A percentile compares a stretch with the other conserved stretches of the same genome.
phyloP scores from a whole-genome alignment of 352 stramenopile species.

The Pythium vanterpoolii region DNA sequence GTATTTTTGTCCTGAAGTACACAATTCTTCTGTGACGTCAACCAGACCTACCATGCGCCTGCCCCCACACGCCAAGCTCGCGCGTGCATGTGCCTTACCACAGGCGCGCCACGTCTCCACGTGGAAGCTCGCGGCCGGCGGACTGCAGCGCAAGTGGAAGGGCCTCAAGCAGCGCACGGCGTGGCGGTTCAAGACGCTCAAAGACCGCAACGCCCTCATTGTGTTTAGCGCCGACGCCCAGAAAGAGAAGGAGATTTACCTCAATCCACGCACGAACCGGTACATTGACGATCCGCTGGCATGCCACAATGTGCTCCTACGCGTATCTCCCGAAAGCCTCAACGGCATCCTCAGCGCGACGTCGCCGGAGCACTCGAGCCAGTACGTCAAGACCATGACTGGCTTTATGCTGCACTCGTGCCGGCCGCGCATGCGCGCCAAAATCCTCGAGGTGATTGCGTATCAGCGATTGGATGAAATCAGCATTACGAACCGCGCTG shows the following conservation, averaged over 20 bases:
- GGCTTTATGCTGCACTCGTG: slow-evolving; percentile 83
- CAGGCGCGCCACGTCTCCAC: slow-evolving; percentile 49
- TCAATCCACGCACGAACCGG: slow-evolving; percentile 45
- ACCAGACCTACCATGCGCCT: background rate
- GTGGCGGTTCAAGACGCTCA: slow-evolving; percentile 80
- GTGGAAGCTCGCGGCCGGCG: slow-evolving; percentile 69
- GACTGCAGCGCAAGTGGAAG: slow-evolving; percentile 79
- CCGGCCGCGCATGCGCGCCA: slow-evolving; percentile 48
- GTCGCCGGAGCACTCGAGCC: slow-evolving; percentile 65
- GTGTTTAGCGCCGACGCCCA: slow-evolving; percentile 72
- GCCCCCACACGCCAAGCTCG: background rate
- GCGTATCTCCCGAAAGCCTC: slow-evolving; percentile 52
- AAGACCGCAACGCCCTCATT: slow-evolving; percentile 65
- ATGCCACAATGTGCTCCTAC: slow-evolving; percentile 72
- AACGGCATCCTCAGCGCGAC: slow-evolving; percentile 79
- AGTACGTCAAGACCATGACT: slow-evolving; percentile 82
- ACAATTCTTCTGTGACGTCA: background rate
- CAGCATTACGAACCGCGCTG: slow-evolving; percentile 61
- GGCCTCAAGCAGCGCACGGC: slow-evolving; percentile 77
- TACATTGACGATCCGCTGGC: slow-evolving; percentile 57
- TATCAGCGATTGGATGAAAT: slow-evolving; percentile 63
- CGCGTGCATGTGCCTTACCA: no score
- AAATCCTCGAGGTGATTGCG: slow-evolving; percentile 77
- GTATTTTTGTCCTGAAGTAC: no score
- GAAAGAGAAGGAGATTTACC: slow-evolving; percentile 66